These are phyloP conservation scores for Naganishia albida DNA, from an alignment of 1,284 basidiomycete genomes.

Conservation along the genomic window DNA sequence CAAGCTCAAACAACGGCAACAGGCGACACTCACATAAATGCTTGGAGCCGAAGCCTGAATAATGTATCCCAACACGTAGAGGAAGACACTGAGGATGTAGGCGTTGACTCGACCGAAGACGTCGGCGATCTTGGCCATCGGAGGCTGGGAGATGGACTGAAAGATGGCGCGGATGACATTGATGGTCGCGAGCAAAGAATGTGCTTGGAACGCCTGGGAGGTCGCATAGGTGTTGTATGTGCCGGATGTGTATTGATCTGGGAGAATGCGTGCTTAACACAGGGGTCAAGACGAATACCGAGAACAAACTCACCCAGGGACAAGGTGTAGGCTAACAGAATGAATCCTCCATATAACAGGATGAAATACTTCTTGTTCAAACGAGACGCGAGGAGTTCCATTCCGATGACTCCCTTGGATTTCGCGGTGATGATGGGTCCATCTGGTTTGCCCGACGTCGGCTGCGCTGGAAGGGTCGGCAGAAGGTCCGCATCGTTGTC, in stretches of 20 bases:
- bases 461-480: background rate
- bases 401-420: constrained; percentile 46
- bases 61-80: constrained; percentile 49
- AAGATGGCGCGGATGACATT: constrained; percentile 46
- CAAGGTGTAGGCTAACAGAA: constrained; percentile 46
- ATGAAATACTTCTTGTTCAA: constrained; percentile 39
- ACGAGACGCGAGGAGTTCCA: constrained; percentile 43
- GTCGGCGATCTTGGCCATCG: constrained; percentile 51
- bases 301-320: constrained; percentile 40
- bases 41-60: constrained; percentile 44
- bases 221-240: constrained; percentile 45
- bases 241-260: constrained; percentile 43
- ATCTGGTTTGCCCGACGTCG: background rate
- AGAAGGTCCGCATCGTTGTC: background rate
- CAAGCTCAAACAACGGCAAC: background rate
- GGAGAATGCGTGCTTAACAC: background rate
- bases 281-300: background rate
- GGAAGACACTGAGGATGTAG: constrained; percentile 44
- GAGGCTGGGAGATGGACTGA: constrained; percentile 49
- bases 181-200: constrained; percentile 48
- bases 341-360: constrained; percentile 45
- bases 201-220: constrained; percentile 42
- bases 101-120: constrained; percentile 48
- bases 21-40: constrained; percentile 29
- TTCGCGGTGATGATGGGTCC: constrained; percentile 36